Conservation (phyloP, 345 rosid species). For the Clarkia xantiana region DNA sequence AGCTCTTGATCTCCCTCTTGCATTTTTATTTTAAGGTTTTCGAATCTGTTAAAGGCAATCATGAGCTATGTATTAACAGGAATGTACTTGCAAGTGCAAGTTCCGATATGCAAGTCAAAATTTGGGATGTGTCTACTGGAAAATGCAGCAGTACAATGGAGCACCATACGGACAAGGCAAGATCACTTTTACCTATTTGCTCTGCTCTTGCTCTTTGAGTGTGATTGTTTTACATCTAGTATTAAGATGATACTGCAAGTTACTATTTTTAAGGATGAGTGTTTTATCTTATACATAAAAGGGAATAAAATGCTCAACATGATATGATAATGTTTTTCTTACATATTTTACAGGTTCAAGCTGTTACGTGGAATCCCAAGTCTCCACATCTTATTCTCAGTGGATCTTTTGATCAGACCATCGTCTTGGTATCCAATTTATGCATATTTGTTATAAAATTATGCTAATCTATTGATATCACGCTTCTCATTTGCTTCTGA, state of each 20-base stretch:
- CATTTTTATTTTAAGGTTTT: conserved; percentile 1
- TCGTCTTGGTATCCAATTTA: conserved; percentile 55
- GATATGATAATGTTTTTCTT: background rate
- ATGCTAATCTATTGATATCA: background rate
- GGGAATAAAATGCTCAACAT: background rate
- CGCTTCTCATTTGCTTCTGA: no score
- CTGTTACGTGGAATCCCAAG: conserved; percentile 86
- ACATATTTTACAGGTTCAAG: conserved; percentile 54
- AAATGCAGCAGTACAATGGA: no score
- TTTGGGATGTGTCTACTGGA: conserved; percentile 48
- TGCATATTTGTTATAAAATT: background rate
- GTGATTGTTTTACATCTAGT: no score
- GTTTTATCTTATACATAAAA: no score
- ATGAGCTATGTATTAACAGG: conserved; percentile 21
- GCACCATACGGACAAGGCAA: no score
- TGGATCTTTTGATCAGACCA: conserved; percentile 89
- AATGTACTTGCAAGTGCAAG: conserved; percentile 86
- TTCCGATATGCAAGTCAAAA: conserved; percentile 69
- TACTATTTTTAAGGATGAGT: no score
- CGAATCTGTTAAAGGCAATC: background rate
- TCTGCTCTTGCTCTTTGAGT: no score
- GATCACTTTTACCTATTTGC: no score
- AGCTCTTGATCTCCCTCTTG: conserved; percentile 1
- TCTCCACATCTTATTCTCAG: conserved; percentile 81
- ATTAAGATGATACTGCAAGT: no score